Evolutionary conservation across 2,329 filamentous ascomycete genomes (phyloP).

Genomic region (Rasamsonia emersonii): DNA sequence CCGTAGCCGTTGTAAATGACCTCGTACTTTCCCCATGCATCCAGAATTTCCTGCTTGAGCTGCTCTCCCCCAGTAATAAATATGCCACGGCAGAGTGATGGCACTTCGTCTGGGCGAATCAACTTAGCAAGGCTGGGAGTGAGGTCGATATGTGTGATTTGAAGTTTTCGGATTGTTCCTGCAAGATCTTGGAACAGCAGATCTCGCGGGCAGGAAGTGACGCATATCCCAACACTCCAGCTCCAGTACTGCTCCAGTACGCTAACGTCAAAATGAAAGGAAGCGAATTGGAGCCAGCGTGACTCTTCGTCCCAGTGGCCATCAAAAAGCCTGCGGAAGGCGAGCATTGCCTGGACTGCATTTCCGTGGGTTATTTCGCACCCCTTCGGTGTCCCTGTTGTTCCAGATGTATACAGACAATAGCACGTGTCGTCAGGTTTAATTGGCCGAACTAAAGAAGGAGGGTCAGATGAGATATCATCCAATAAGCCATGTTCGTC

Average conservation of each 20-base stretch:
- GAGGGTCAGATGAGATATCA: constrained; percentile 25
- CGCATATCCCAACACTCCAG: constrained; percentile 80
- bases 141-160: constrained; percentile 83
- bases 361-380: constrained; percentile 86
- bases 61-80: constrained; percentile 92
- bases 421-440: constrained; percentile 58
- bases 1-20: constrained; percentile 92
- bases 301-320: constrained; percentile 66
- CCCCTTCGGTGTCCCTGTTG: constrained; percentile 77
- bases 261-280: constrained; percentile 89
- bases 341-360: constrained; percentile 77
- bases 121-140: constrained; percentile 80
- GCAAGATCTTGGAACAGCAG: constrained; percentile 77
- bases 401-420: constrained; percentile 80
- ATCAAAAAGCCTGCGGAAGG: constrained; percentile 70
- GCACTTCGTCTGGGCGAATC: constrained; percentile 70
- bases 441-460: constrained; percentile 25
- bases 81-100: constrained; percentile 68
- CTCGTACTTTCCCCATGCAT: constrained; percentile 68
- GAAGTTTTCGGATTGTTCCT: constrained; percentile 59
- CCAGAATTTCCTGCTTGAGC: constrained; percentile 79
- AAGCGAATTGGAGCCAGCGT: constrained; percentile 86
- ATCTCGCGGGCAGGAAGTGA: constrained; percentile 75
- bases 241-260: constrained; percentile 93
- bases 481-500: constrained; percentile 33